Evolutionary conservation across 1,139 yeast genomes (phyloP), one percentile per base, ranked within the genome.

Genomic region (Candida pseudoviswanathii): DNA sequence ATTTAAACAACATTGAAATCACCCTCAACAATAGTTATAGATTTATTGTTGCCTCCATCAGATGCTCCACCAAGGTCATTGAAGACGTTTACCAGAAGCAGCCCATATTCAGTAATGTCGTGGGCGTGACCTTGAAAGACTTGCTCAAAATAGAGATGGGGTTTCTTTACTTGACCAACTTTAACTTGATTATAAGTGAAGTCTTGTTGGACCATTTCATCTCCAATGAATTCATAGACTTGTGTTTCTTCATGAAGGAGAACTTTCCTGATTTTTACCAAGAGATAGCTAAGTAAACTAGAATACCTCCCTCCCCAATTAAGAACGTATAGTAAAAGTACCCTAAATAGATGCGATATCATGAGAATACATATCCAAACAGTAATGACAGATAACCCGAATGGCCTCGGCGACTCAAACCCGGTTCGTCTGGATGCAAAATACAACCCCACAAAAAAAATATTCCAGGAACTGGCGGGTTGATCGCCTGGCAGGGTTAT

Each of bases 1-100:
- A 75, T 24, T 63, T 73, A 45, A 67, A 70, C 47, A 43, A 45
- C 10, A 63, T 73, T 25, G 65, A 63, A 2, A 61, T 76, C 43
- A 68, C 70, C 4, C 59, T 60, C 4, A 60, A 63, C 45, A 76
- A 76, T 52, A 75, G 69, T 11, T 67, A 75, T 54, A 59, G 81
- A 38, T 63, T 75, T 40, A 61, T 75, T 9, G 61, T 76, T 47
- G 78, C 77, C 2, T 68, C 71, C 56, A 63, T 76, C n/a, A 62
- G 81, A 48, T 73, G 80, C 52, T 75, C 73, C 64, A 72, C 77
- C 4, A 76, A 76, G 57, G 67, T 64, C 25, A 56, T 75, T 44
- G 81, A 76, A 53, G 81, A 76, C 52, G 60, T 75, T 10, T 71
- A 72, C 54, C 81, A 76, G 53, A 73, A 70, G 50, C 81, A 76